Percentiles rank a stretch among this genome's conserved stretches.
phyloP scores from a whole-genome alignment of 345 rosid species.

The Noccaea bulbosa region DNA sequence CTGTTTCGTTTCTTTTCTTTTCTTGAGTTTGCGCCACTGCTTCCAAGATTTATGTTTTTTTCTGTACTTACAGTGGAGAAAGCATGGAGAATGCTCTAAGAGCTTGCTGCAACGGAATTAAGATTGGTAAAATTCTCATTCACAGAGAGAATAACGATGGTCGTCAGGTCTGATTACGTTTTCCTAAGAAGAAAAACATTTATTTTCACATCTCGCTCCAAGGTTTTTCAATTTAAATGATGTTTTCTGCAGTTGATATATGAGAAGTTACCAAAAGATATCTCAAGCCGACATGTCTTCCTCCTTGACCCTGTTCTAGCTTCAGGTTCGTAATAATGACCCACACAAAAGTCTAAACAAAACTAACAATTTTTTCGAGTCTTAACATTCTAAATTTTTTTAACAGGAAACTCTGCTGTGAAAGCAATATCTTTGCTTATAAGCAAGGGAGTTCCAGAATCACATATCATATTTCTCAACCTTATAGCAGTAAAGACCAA shows the following conservation, averaged over 20 bases:
- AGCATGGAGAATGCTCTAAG: slow-evolving; percentile 97
- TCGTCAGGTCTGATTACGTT: slow-evolving; percentile 57
- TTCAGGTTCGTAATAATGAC: slow-evolving; percentile 63
- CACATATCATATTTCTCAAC: slow-evolving; percentile 86
- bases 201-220: slow-evolving; percentile 1
- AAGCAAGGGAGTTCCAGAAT: slow-evolving; percentile 83
- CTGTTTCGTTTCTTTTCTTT: not conserved
- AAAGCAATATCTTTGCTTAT: slow-evolving; percentile 76
- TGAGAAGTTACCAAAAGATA: slow-evolving; percentile 88
- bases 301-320: slow-evolving; percentile 92
- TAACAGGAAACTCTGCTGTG: slow-evolving; percentile 74
- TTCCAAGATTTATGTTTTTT: slow-evolving; percentile 10
- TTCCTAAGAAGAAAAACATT: not conserved
- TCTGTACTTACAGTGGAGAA: slow-evolving; percentile 64
- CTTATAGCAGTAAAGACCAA: slow-evolving; percentile 72
- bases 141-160: slow-evolving; percentile 76
- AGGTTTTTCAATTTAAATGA: slow-evolving; percentile 5
- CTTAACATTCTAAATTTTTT: slow-evolving; percentile 22
- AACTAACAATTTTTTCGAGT: not conserved
- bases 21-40: not conserved
- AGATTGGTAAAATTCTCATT: slow-evolving; percentile 87
- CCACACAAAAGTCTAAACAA: not conserved
- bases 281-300: slow-evolving; percentile 79
- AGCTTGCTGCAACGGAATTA: slow-evolving; percentile 94
- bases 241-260: slow-evolving; percentile 71